phyloP scores from a whole-genome alignment of 2,329 filamentous ascomycete species.

The Pyrenochaeta sp. region DNA sequence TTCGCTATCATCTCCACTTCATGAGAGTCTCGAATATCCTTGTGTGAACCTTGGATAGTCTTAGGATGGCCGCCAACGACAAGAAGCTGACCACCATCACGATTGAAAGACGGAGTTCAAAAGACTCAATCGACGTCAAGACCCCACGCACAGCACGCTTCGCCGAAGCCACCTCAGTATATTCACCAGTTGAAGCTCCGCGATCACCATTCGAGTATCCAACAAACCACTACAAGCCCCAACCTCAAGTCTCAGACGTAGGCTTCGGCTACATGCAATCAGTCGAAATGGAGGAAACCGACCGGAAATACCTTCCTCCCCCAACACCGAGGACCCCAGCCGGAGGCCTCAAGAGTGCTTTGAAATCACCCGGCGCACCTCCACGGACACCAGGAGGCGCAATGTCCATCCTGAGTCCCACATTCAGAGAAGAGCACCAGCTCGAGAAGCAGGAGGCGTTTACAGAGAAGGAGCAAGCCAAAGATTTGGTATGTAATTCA shows the following conservation, averaged over 20 bases:
- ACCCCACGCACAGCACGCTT: slow-evolving; percentile 79
- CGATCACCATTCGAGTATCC: slow-evolving; percentile 60
- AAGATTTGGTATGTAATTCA: slow-evolving; percentile 78
- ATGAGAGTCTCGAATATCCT: slow-evolving; percentile 46
- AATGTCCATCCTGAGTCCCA: slow-evolving; percentile 83
- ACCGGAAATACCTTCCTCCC: slow-evolving; percentile 58
- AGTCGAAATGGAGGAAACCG: slow-evolving; percentile 64
- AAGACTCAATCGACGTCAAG: slow-evolving; percentile 62
- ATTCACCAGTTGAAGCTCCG: slow-evolving; percentile 74
- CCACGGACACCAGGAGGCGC: slow-evolving; percentile 62
- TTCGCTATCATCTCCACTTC: slow-evolving; percentile 23
- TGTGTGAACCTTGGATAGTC: slow-evolving; percentile 43
- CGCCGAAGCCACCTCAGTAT: slow-evolving; percentile 79
- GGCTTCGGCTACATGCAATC: slow-evolving; percentile 87
- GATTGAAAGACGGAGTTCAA: slow-evolving; percentile 52
- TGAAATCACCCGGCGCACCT: slow-evolving; percentile 86
- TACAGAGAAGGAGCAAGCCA: slow-evolving; percentile 87
- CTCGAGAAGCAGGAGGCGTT: slow-evolving; percentile 83
- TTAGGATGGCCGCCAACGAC: slow-evolving; percentile 57
- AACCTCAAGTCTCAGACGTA: slow-evolving; percentile 81
- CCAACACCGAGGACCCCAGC: slow-evolving; percentile 74
- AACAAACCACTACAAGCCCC: slow-evolving; percentile 64
- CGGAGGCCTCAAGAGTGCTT: slow-evolving; percentile 76
- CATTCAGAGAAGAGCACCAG: slow-evolving; percentile 85
- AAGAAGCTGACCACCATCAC: slow-evolving; percentile 53